phyloP scores from a whole-genome alignment of 164 flowering plant genomes.

The Chimonanthus salicifolius region DNA sequence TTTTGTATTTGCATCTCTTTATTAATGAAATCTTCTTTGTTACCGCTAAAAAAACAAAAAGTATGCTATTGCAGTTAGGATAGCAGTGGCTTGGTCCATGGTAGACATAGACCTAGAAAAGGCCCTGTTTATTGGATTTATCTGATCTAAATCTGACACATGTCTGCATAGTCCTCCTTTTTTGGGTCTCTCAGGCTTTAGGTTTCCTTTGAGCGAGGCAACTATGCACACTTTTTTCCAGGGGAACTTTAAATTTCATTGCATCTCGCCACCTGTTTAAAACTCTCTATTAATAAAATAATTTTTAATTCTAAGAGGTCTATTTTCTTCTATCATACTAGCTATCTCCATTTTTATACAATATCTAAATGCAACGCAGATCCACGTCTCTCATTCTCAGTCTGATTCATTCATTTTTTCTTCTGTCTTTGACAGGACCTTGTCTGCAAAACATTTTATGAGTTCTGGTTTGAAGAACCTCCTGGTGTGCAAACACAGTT shows the following conservation, averaged over 20 bases:
- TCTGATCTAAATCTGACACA: too few relatives aligned
- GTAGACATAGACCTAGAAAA: too few relatives aligned
- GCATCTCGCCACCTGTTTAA: not conserved
- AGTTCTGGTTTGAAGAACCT: slow-evolving; percentile 98
- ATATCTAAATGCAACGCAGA: not conserved
- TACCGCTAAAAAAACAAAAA: too few relatives aligned
- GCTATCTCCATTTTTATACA: not conserved
- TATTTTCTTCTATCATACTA: not conserved
- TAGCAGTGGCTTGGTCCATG: too few relatives aligned
- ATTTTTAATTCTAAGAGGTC: too few relatives aligned
- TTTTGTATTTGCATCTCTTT: too few relatives aligned
- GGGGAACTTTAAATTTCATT: not conserved
- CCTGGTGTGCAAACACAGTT: slow-evolving; percentile 46
- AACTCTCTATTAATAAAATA: not conserved
- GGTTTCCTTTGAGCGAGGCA: too few relatives aligned
- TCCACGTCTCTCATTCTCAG: not conserved
- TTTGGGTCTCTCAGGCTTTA: too few relatives aligned
- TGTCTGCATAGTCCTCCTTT: too few relatives aligned
- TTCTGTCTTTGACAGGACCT: slow-evolving; percentile 55
- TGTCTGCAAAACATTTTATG: slow-evolving; percentile 97
- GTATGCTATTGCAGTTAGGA: too few relatives aligned
- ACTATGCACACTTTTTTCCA: not conserved
- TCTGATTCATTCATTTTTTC: not conserved
- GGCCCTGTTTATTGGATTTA: too few relatives aligned
- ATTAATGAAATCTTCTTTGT: too few relatives aligned